Percentiles rank a stretch among this genome's conserved stretches.
These are phyloP conservation scores for Elymus sibiricus DNA, from an alignment of 176 grass and related monocot genomes.

Conservation along the genomic window DNA sequence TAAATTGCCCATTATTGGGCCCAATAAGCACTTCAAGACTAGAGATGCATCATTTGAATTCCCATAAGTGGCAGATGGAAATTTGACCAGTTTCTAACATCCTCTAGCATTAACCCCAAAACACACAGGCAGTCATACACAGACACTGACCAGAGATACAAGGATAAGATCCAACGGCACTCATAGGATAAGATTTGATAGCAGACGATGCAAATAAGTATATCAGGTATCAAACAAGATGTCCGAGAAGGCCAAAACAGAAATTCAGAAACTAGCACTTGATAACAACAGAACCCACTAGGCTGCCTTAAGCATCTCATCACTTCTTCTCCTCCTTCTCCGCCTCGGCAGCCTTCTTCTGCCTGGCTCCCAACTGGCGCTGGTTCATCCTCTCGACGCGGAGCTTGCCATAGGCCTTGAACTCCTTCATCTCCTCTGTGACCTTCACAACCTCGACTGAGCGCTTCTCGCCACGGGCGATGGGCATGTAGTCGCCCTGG, in stretches of 20 bases:
- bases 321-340: conserved; percentile 95
- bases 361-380: conserved; percentile 48
- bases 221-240: conserved; percentile 18
- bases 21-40: too few species aligned
- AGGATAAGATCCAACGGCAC: not conserved
- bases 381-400: conserved; percentile 78
- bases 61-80: too few species aligned
- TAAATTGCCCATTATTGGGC: too few species aligned
- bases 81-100: too few species aligned
- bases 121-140: too few species aligned
- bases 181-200: not conserved
- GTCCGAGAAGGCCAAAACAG: not conserved
- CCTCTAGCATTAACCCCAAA: too few species aligned
- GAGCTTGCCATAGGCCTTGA: conserved; percentile 83
- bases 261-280: conserved; percentile 15
- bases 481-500: conserved; percentile 77
- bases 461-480: conserved; percentile 59
- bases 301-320: not conserved
- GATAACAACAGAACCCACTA: not conserved
- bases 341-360: conserved; percentile 69
- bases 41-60: too few species aligned
- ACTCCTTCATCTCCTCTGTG: conserved; percentile 78
- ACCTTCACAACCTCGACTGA: conserved; percentile 75
- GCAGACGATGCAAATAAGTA: not conserved
- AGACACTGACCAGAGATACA: too few species aligned